Conservation (phyloP, 306 rosid genomes). For the Amphicarpaea edgeworthii region DNA sequence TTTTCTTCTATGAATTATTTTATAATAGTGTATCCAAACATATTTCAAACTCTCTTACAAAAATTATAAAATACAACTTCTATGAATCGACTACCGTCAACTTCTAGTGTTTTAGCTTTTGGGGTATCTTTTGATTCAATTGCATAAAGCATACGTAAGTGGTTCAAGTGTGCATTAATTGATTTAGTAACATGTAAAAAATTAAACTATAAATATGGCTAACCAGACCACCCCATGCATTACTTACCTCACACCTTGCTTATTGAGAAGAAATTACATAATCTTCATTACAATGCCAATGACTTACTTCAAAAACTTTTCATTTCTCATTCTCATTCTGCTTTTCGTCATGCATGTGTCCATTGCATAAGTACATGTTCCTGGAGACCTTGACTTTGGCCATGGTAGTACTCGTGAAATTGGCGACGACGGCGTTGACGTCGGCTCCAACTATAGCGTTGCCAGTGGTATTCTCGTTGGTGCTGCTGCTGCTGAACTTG, state of each 20-base stretch:
- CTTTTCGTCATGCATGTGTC: conserved; percentile 35
- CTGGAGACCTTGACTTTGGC: too few species aligned
- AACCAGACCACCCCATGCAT: not conserved
- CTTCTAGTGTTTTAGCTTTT: not conserved
- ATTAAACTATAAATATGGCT: not conserved
- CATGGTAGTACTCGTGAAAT: too few species aligned
- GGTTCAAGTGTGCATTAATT: not conserved
- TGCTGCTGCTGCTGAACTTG: too few species aligned
- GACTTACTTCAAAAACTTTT: conserved; percentile 45
- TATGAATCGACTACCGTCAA: not conserved
- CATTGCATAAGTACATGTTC: not conserved
- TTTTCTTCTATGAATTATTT: too few species aligned
- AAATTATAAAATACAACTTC: too few species aligned
- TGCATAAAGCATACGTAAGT: not conserved
- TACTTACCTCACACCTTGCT: not conserved
- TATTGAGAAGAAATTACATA: not conserved
- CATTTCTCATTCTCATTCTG: conserved; percentile 28
- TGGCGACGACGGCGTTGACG: too few species aligned
- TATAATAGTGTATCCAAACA: too few species aligned
- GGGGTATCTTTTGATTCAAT: not conserved
- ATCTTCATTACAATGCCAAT: conserved; percentile 12
- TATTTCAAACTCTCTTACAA: too few species aligned
- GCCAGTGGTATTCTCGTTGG: too few species aligned
- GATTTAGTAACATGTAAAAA: not conserved
- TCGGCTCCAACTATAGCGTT: too few species aligned